A percentile compares a stretch with the other conserved stretches of the same genome.
Conservation (phyloP, 1,284 basidiomycete genomes). For the Cutaneotrichosporon daszewskae region DNA sequence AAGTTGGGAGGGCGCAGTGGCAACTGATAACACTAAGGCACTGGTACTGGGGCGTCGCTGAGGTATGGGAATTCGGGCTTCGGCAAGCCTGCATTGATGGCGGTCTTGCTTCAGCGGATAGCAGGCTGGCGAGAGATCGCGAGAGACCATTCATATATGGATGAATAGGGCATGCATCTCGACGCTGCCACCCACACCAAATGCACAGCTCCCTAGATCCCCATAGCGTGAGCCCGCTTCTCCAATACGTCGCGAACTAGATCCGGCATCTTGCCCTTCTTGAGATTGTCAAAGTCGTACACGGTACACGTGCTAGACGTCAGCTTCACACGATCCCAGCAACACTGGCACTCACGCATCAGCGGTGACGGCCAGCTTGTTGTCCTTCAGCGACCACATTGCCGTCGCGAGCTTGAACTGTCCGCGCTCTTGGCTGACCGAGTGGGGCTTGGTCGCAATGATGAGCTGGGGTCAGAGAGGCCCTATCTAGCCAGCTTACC, state of each 20-base stretch:
- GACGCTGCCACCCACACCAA: too few species aligned
- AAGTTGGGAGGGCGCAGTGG: too few species aligned
- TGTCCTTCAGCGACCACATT: slow-evolving; percentile 36
- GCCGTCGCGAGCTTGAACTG: slow-evolving; percentile 33
- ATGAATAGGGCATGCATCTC: too few species aligned
- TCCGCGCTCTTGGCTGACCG: slow-evolving; percentile 29
- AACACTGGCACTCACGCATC: slow-evolving; percentile 6
- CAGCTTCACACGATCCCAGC: not conserved
- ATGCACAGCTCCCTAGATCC: too few species aligned
- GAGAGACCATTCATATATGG: too few species aligned
- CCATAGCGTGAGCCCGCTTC: too few species aligned
- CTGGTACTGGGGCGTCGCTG: too few species aligned
- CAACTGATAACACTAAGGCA: too few species aligned
- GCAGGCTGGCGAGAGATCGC: too few species aligned
- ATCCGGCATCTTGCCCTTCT: slow-evolving; percentile 37
- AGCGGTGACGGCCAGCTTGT: slow-evolving; percentile 31
- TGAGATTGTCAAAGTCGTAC: slow-evolving; percentile 40
- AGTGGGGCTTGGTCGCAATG: slow-evolving; percentile 30
- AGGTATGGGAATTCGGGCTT: too few species aligned
- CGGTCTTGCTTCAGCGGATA: too few species aligned
- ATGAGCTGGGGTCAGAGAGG: slow-evolving; percentile 27
- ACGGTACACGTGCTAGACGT: slow-evolving; percentile 35
- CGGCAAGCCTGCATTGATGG: too few species aligned
- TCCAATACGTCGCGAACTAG: slow-evolving; percentile 26
- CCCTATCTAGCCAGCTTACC: slow-evolving; percentile 17